Percentiles rank a stretch among this genome's conserved stretches.
phyloP scores from a whole-genome alignment of 2,329 filamentous ascomycete species.

The Diplodia intermedia region DNA sequence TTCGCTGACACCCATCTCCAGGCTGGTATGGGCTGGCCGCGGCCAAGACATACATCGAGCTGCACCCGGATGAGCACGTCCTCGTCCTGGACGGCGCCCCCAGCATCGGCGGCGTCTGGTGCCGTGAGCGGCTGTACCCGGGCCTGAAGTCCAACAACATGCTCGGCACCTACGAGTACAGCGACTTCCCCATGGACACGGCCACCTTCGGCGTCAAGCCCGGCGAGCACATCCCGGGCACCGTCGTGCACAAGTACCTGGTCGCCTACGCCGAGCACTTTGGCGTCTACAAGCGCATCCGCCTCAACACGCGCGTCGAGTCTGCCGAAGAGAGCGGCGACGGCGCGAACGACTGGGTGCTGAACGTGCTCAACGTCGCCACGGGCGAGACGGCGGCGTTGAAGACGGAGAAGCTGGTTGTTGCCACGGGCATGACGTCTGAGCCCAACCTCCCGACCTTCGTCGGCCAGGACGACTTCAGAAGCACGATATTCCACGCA shows the following conservation, averaged over 20 bases:
- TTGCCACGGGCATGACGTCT: conserved; percentile 68
- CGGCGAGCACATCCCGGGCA: conserved; percentile 66
- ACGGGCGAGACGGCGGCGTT: conserved; percentile 35
- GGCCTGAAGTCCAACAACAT: conserved; percentile 55
- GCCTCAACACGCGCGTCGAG: conserved; percentile 60
- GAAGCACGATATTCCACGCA: conserved; percentile 64
- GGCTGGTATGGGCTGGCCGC: conserved; percentile 54
- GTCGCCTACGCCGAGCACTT: conserved; percentile 56
- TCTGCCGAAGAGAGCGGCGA: conserved; percentile 52
- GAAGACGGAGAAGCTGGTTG: conserved; percentile 59
- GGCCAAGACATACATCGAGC: conserved; percentile 58
- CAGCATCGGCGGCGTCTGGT: conserved; percentile 54
- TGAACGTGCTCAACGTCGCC: conserved; percentile 28
- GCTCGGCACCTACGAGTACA: conserved; percentile 50
- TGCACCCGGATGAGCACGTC: conserved; percentile 51
- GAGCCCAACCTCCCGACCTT: conserved; percentile 63
- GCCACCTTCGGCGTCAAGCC: conserved; percentile 46
- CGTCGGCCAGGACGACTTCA: conserved; percentile 58
- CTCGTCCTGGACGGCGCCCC: conserved; percentile 53
- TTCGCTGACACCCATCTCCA: conserved; percentile 27
- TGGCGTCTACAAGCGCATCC: conserved; percentile 57
- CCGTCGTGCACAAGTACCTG: conserved; percentile 64
- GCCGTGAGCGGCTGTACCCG: conserved; percentile 52
- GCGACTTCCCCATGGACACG: conserved; percentile 45
- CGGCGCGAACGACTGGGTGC: conserved; percentile 44